A percentile compares a stretch with the other conserved stretches of the same genome.
These are phyloP conservation scores for Peronospora tabacina DNA, from an alignment of 352 stramenopile genomes.

Conservation along the genomic window DNA sequence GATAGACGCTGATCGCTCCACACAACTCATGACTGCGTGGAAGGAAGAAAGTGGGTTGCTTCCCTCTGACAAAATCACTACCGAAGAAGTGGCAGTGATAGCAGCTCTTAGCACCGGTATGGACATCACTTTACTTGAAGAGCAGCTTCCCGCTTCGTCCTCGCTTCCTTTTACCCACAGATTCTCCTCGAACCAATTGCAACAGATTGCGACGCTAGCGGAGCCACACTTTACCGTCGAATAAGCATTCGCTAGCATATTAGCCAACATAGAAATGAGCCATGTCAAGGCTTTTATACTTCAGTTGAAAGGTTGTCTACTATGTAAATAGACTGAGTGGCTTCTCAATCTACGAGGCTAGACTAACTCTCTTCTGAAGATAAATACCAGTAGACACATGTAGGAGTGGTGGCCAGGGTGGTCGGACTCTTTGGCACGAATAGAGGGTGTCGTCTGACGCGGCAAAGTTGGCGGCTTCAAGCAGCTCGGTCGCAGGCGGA, in stretches of 20 bases:
- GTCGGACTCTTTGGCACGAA: too few species aligned
- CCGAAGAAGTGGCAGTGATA: slow-evolving; percentile 50
- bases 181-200: slow-evolving; percentile 39
- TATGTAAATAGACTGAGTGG: too few species aligned
- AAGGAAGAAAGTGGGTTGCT: slow-evolving; percentile 28
- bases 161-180: slow-evolving; percentile 27
- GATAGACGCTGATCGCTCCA: slow-evolving; percentile 38
- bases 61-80: slow-evolving; percentile 17
- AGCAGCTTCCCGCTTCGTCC: slow-evolving; percentile 40
- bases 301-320: too few species aligned
- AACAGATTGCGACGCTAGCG: slow-evolving; percentile 25
- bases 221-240: slow-evolving; percentile 35
- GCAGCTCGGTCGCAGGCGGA: too few species aligned
- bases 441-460: too few species aligned
- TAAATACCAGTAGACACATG: too few species aligned
- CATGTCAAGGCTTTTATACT: not conserved
- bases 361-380: too few species aligned
- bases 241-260: not conserved
- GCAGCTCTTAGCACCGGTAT: slow-evolving; percentile 45
- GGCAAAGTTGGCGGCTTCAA: too few species aligned
- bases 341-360: too few species aligned
- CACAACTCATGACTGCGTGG: slow-evolving; percentile 34
- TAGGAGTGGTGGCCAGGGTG: too few species aligned
- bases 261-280: not conserved
- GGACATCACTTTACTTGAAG: slow-evolving; percentile 54